A percentile compares a stretch with the other conserved stretches of the same genome.
Conservation (phyloP, 140 eudicot species). For the Senecio squalidus region DNA sequence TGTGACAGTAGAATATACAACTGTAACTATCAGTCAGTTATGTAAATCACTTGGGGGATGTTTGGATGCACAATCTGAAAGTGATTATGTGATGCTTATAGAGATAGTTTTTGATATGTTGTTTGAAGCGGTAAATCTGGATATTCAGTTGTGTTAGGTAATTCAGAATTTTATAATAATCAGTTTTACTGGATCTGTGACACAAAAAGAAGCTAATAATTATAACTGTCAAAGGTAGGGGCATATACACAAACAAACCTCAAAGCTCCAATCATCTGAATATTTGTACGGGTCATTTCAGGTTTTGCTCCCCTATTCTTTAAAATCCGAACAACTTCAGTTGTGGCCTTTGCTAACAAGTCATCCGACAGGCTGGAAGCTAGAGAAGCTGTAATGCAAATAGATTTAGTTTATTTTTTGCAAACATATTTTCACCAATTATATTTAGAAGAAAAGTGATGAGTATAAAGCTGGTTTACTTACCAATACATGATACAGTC, state of each 20-base stretch:
- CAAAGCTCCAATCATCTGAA: conserved; percentile 98
- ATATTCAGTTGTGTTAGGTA: no score
- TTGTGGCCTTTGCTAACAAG: conserved; percentile 89
- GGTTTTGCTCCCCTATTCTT: conserved; percentile 61
- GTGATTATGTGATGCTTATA: no score
- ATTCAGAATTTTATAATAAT: no score
- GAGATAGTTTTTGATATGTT: not conserved
- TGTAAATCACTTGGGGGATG: no score
- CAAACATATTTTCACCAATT: not conserved
- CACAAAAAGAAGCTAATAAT: not conserved
- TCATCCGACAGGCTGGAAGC: conserved; percentile 96
- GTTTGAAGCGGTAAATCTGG: no score
- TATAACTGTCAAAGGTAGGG: conserved; percentile 6
- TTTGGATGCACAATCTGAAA: no score
- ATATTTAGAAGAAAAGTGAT: conserved; percentile 1
- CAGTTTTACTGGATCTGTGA: no score
- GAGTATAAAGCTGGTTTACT: conserved; percentile 12
- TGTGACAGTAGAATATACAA: no score
- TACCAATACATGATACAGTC: conserved; percentile 93
- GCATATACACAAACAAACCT: conserved; percentile 41
- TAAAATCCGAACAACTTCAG: conserved; percentile 75
- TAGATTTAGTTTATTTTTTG: conserved; percentile 4
- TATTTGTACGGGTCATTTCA: conserved; percentile 87
- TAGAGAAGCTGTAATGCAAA: conserved; percentile 58
- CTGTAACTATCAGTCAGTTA: not conserved